Base-by-base conservation (phyloP, 345 rosid species). In the Brassica carinata region DNA sequence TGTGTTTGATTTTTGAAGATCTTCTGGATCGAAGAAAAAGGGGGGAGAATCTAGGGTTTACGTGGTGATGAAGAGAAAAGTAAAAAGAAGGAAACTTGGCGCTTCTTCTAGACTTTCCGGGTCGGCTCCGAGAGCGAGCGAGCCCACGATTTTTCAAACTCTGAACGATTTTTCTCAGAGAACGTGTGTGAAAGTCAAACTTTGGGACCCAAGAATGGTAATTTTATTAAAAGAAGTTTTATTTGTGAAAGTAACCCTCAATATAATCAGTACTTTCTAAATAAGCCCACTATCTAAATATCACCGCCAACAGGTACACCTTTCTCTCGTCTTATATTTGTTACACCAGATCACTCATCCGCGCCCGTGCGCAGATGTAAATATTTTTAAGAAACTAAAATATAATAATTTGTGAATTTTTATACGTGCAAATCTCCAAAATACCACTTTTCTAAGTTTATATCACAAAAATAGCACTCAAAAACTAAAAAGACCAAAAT, bases 1-100 rank as follows among this genome's bases (percentile, higher is more conserved):
- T 19, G n/a, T 11, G 15, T 55, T 8, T 2, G 7, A 48, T 43
- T 7, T 61, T 23, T 10, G 71, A 26, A 38, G 30, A 19, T 68
- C 4, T 45, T 45, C 2, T 69, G 55, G 73, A 76, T 81, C 76
- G 51, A 38, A 38, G 62, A 14, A 64, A 74, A 18, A 14, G 18
- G 19, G 18, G 58, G 71, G 66, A 69, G 79, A 80, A 81, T 76
- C 81, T 76, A 81, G 84, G 84, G 81, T 81, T 80, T 71, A 64
- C 84, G 72, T 81, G 80, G 76, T 71, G 33, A 53, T 64, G 84
- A 81, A 81, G 84, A 71, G 69, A 40, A 75, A 76, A 80, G 77
- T 57, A 29, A 40, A 62, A 31, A 74, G 8, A 19, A 65, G 64
- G 30, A 45, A 81, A 71, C 8, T 70, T 71, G 68, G 80, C 84